These are phyloP conservation scores for Atkinsonella hypoxylon DNA, from an alignment of 2,329 filamentous ascomycete species.

Conservation along the genomic window DNA sequence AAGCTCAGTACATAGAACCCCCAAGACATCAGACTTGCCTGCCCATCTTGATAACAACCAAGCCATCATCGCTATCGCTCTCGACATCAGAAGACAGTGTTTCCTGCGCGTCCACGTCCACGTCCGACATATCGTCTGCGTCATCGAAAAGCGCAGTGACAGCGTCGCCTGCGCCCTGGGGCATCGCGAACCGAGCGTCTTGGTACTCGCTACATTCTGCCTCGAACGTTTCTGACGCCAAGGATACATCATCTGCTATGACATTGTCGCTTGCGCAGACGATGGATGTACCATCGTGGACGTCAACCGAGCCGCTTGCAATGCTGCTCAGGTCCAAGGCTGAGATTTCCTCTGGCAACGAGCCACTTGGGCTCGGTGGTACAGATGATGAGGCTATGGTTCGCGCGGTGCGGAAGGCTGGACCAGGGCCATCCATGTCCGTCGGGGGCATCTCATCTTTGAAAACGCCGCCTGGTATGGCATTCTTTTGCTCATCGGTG, in stretches of 20 bases:
- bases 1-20: too few species aligned
- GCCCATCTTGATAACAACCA: slow-evolving; percentile 2
- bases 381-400: slow-evolving; percentile 25
- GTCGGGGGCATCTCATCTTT: slow-evolving; percentile 28
- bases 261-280: slow-evolving; percentile 20
- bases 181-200: slow-evolving; percentile 22
- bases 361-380: slow-evolving; percentile 22
- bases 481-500: slow-evolving; percentile 42
- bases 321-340: slow-evolving; percentile 21
- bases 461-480: slow-evolving; percentile 40
- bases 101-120: neutral
- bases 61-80: slow-evolving; percentile 9
- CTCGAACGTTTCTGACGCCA: slow-evolving; percentile 25
- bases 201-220: slow-evolving; percentile 20
- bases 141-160: slow-evolving; percentile 15
- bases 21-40: too few species aligned
- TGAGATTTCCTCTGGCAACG: slow-evolving; percentile 23
- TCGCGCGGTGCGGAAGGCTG: slow-evolving; percentile 32
- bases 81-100: slow-evolving; percentile 3
- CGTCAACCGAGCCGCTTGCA: slow-evolving; percentile 24
- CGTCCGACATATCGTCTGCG: slow-evolving; percentile 4
- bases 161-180: slow-evolving; percentile 15
- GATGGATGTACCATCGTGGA: slow-evolving; percentile 28
- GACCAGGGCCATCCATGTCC: slow-evolving; percentile 33
- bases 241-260: slow-evolving; percentile 21